Evolutionary conservation across 371 early-diverging fungal species (phyloP).

Genomic region (Haplosporangium sp.): DNA sequence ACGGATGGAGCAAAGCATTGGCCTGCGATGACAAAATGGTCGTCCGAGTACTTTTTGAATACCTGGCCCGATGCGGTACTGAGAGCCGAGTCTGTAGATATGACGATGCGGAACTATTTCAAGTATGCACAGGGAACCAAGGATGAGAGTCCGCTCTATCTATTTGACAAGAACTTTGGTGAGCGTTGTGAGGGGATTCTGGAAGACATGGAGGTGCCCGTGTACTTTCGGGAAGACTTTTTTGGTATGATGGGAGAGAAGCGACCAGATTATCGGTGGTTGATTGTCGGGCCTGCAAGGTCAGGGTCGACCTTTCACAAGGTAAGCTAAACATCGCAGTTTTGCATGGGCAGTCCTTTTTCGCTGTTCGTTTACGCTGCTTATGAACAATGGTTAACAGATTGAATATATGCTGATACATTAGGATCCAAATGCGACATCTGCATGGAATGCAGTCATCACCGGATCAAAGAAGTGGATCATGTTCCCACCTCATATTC

Average conservation of each 20-base stretch:
- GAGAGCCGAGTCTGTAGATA: constrained; percentile 72
- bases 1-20: constrained; percentile 68
- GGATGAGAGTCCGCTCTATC: constrained; percentile 72
- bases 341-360: background rate
- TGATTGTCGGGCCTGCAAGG: constrained; percentile 75
- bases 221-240: constrained; percentile 71
- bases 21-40: constrained; percentile 67
- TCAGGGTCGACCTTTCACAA: constrained; percentile 75
- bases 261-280: constrained; percentile 78
- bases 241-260: constrained; percentile 62
- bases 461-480: constrained; percentile 70
- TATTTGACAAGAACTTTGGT: constrained; percentile 76
- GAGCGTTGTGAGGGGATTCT: constrained; percentile 57
- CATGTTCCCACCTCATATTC: constrained; percentile 69
- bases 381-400: background rate
- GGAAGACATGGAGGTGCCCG: constrained; percentile 67
- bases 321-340: constrained; percentile 5
- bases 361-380: background rate
- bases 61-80: constrained; percentile 58
- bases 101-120: constrained; percentile 63
- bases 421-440: constrained; percentile 74
- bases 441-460: constrained; percentile 80
- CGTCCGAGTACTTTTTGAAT: constrained; percentile 56
- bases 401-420: no score
- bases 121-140: constrained; percentile 57